Conservation (phyloP, 345 rosid species). For the Hibiscus syriacus region DNA sequence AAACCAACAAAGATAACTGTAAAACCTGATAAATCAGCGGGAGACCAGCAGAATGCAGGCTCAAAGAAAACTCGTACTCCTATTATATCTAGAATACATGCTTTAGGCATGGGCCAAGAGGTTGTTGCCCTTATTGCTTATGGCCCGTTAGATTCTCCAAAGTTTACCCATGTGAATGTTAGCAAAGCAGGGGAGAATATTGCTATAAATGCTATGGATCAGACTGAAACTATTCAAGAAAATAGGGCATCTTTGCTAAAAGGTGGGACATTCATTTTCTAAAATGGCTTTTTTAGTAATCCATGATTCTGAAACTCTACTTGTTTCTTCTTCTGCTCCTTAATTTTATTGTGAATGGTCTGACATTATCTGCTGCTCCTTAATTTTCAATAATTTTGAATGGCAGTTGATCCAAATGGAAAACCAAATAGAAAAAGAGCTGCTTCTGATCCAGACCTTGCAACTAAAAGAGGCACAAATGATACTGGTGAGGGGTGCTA, state of each 20-base stretch:
- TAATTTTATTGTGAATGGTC: too few relatives aligned
- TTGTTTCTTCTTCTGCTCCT: too few relatives aligned
- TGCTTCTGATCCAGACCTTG: slow-evolving; percentile 29
- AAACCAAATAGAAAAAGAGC: slow-evolving; percentile 31
- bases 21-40: slow-evolving; percentile 17
- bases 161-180: slow-evolving; percentile 25
- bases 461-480: slow-evolving; percentile 7
- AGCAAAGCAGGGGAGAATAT: slow-evolving; percentile 21
- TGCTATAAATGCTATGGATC: slow-evolving; percentile 20
- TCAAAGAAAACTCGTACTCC: slow-evolving; percentile 20
- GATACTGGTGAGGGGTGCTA: slow-evolving; percentile 23
- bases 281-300: background rate
- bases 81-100: slow-evolving; percentile 21
- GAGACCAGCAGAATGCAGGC: slow-evolving; percentile 15
- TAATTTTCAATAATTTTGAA: slow-evolving; percentile 3
- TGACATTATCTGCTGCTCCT: background rate
- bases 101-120: slow-evolving; percentile 8
- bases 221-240: slow-evolving; percentile 12
- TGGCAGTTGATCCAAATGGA: slow-evolving; percentile 15
- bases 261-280: slow-evolving; percentile 18
- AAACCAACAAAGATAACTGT: slow-evolving; percentile 30
- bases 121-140: slow-evolving; percentile 22
- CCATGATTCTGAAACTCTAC: background rate
- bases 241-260: slow-evolving; percentile 2
- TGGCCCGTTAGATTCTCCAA: slow-evolving; percentile 32